Evolutionary conservation across 2,329 filamentous ascomycete genomes (phyloP).

Genomic region (Colletotrichum coccodes): DNA sequence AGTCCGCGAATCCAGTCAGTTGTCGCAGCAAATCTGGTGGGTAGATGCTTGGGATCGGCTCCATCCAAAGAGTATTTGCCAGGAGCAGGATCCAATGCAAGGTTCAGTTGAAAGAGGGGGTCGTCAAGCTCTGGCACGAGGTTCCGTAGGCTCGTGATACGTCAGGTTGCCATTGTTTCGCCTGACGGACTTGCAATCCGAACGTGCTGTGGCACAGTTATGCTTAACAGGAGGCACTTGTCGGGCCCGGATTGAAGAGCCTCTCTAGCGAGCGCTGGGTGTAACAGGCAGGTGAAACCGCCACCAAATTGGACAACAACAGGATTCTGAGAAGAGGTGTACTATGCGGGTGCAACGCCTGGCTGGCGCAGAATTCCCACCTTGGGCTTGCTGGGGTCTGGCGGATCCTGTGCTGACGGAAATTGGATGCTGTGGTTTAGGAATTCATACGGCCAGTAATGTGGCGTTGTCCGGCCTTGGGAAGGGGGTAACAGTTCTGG

Average conservation of each 20-base stretch:
- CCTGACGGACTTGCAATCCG: background rate
- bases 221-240: background rate
- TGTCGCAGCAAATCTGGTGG: background rate
- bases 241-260: background rate
- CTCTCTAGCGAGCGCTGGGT: background rate
- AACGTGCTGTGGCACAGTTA: background rate
- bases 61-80: background rate
- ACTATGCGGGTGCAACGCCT: background rate
- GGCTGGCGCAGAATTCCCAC: background rate
- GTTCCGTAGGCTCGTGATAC: background rate
- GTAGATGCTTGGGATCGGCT: background rate
- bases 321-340: background rate
- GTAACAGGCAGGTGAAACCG: background rate
- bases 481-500: background rate
- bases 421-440: background rate
- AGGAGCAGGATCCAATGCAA: background rate
- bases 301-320: constrained; percentile 1
- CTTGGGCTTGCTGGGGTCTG: background rate
- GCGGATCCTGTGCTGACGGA: background rate
- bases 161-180: background rate
- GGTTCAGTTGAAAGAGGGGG: background rate
- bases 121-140: background rate
- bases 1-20: background rate
- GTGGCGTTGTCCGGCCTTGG: constrained; percentile 1
- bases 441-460: background rate